Evolutionary conservation across 768 basidiomycete genomes (phyloP).

Genomic region (Multifurca ochricompacta): DNA sequence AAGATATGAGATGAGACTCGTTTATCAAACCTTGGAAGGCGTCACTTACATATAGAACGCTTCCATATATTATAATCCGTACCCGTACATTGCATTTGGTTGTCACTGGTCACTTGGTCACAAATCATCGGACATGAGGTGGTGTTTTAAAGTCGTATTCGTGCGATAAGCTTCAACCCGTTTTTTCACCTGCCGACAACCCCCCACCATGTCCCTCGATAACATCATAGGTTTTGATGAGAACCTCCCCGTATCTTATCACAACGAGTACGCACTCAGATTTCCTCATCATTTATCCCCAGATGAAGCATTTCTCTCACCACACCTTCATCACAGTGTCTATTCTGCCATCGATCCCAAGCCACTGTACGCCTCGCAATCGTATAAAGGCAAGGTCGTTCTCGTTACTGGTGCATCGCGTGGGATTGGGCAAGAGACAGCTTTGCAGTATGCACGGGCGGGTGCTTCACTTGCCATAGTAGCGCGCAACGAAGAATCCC

Average conservation of each 20-base stretch:
- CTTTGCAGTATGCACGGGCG: not conserved
- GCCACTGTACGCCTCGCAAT: not conserved
- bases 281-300: not conserved
- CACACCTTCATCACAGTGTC: not conserved
- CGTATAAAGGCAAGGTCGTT: not conserved
- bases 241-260: conserved; percentile 4
- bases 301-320: not conserved
- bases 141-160: too few species aligned
- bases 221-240: conserved; percentile 3
- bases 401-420: conserved; percentile 11
- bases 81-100: too few species aligned
- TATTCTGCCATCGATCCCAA: conserved; percentile 1
- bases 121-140: too few species aligned
- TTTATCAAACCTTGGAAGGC: too few species aligned
- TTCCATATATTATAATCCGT: too few species aligned
- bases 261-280: not conserved
- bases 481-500: not conserved
- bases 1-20: too few species aligned
- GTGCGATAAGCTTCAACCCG: not conserved
- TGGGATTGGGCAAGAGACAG: conserved; percentile 8
- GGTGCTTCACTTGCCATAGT: conserved; percentile 1
- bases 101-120: too few species aligned
- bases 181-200: not conserved
- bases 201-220: not conserved
- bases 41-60: too few species aligned